These are phyloP conservation scores for Prunus padus DNA, from an alignment of 306 rosid genomes.

Conservation along the genomic window DNA sequence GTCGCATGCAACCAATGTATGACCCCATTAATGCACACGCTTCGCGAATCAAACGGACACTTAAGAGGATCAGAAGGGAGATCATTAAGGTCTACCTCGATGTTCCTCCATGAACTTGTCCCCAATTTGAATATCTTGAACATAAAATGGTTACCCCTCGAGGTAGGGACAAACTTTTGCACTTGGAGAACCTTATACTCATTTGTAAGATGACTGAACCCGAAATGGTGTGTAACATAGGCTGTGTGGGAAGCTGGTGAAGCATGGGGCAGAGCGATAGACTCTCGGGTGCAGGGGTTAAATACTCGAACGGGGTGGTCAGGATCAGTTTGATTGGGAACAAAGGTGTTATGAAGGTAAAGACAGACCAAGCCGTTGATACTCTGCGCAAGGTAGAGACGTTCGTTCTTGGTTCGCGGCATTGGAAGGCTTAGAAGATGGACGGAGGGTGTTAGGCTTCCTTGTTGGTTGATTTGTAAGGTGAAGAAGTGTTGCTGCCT, in stretches of 20 bases:
- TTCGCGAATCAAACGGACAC: neutral
- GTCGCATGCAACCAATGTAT: constrained; percentile 2
- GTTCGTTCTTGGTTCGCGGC: neutral
- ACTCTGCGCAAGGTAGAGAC: neutral
- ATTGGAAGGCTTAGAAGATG: neutral
- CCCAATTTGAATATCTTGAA: neutral
- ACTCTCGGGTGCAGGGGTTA: neutral
- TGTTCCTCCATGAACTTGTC: neutral
- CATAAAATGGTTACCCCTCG: neutral
- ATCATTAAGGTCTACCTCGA: neutral
- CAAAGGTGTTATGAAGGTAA: neutral
- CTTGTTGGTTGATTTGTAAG: neutral
- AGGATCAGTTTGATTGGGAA: neutral
- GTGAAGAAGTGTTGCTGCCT: neutral
- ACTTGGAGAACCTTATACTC: constrained; percentile 5
- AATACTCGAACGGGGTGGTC: neutral
- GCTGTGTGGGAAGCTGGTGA: neutral
- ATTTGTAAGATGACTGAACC: neutral
- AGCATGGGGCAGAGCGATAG: neutral
- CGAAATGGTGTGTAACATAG: neutral
- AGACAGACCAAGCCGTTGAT: constrained; percentile 12
- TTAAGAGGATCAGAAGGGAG: neutral
- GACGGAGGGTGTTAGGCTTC: too few species aligned
- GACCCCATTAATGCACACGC: neutral
- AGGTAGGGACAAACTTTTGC: neutral